phyloP scores from a whole-genome alignment of 1,284 basidiomycete species.

The Melampsora occidentalis region DNA sequence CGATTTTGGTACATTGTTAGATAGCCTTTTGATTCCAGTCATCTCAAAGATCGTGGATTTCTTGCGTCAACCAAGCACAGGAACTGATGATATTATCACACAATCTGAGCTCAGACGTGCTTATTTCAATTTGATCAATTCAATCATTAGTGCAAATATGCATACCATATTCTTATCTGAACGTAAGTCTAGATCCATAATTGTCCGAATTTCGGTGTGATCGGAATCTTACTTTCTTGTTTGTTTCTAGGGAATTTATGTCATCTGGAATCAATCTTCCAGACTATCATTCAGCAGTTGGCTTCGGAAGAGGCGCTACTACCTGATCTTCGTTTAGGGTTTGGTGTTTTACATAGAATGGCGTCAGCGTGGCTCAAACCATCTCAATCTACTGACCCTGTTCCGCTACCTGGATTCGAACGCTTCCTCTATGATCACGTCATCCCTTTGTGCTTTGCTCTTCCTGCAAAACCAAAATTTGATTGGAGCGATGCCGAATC shows the following conservation, averaged over 20 bases:
- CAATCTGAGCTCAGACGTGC: conserved; percentile 85
- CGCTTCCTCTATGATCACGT: conserved; percentile 85
- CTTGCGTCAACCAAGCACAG: conserved; percentile 75
- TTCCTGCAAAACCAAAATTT: conserved; percentile 74
- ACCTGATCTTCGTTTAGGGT: conserved; percentile 72
- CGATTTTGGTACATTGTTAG: conserved; percentile 77
- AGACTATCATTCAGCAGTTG: conserved; percentile 62
- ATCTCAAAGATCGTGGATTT: conserved; percentile 77
- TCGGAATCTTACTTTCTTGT: background rate
- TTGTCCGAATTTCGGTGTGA: conserved; percentile 30
- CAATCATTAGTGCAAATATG: conserved; percentile 74
- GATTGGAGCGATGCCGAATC: too few relatives aligned
- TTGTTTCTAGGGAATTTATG: conserved; percentile 68
- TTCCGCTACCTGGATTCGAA: conserved; percentile 81
- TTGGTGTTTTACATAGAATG: conserved; percentile 69
- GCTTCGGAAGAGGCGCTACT: conserved; percentile 67
- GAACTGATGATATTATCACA: conserved; percentile 82
- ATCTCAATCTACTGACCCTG: conserved; percentile 48
- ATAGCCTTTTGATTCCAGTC: conserved; percentile 83
- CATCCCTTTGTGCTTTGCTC: conserved; percentile 76
- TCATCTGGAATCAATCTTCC: conserved; percentile 73
- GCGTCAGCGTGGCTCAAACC: conserved; percentile 72
- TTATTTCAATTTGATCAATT: conserved; percentile 80
- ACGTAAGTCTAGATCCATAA: conserved; percentile 60
- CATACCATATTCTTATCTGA: conserved; percentile 81